A percentile compares a stretch with the other conserved stretches of the same genome.
Conservation (phyloP, 257 asterid genomes). For the Capsicum baccatum region DNA sequence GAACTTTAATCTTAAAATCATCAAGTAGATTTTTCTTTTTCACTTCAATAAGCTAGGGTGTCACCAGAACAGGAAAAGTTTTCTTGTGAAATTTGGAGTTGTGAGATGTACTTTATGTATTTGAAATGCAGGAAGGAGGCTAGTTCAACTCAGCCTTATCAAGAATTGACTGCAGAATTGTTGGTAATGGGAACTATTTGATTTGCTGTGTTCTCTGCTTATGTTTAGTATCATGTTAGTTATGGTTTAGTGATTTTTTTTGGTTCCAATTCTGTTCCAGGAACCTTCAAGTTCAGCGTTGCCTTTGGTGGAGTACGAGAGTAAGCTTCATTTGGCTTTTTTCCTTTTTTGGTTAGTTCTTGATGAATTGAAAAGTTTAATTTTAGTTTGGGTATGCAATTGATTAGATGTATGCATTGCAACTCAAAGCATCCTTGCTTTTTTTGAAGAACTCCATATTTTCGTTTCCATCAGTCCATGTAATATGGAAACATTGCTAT, state of each 20-base stretch:
- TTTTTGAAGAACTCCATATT: neutral
- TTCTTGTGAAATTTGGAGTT: neutral
- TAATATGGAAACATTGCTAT: neutral
- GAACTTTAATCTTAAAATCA: neutral
- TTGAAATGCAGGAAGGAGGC: slow-evolving; percentile 66
- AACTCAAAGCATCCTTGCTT: neutral
- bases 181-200: slow-evolving; percentile 50
- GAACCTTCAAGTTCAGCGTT: slow-evolving; percentile 52
- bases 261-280: slow-evolving; percentile 43
- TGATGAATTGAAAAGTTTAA: neutral
- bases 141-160: slow-evolving; percentile 53
- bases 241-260: neutral
- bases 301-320: slow-evolving; percentile 69
- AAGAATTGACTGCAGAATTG: slow-evolving; percentile 65
- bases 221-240: neutral
- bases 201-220: neutral
- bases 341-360: slow-evolving; percentile 10
- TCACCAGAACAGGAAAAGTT: neutral
- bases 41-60: neutral
- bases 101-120: neutral
- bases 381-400: neutral
- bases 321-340: slow-evolving; percentile 51
- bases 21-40: neutral
- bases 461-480: neutral
- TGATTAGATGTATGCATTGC: neutral